These are phyloP conservation scores for Plasmodium malariae DNA, from an alignment of 169 alveolate genomes.

Conservation along the genomic window DNA sequence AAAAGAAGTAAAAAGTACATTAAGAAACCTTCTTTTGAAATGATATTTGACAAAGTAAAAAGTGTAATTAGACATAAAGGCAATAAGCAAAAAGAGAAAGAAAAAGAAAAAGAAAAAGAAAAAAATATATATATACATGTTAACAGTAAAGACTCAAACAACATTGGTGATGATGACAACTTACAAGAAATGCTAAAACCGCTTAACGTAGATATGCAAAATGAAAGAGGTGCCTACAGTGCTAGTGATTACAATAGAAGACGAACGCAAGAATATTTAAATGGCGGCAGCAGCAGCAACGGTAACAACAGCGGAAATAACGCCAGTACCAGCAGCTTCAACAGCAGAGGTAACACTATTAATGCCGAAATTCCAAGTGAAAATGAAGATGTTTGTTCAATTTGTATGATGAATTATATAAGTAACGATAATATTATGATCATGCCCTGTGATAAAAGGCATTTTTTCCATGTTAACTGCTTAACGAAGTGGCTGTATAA, in stretches of 20 bases:
- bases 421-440: slow-evolving; percentile 78
- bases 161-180: background rate
- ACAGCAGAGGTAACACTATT: background rate
- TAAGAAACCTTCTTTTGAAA: slow-evolving; percentile 68
- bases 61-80: slow-evolving; percentile 22
- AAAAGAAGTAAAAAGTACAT: slow-evolving; percentile 22
- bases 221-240: background rate
- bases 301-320: background rate
- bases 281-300: background rate
- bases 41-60: slow-evolving; percentile 54
- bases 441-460: slow-evolving; percentile 87
- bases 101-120: background rate
- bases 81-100: background rate
- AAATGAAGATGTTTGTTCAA: slow-evolving; percentile 52
- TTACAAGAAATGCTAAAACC: slow-evolving; percentile 44
- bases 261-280: background rate
- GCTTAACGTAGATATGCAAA: background rate
- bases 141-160: background rate
- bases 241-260: background rate
- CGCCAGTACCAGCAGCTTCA: no score
- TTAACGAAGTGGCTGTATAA: slow-evolving; percentile 82
- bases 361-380: slow-evolving; percentile 9
- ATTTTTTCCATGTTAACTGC: slow-evolving; percentile 83
- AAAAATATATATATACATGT: background rate
- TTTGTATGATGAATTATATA: slow-evolving; percentile 75